These are phyloP conservation scores for Xylaria intraflava DNA, from an alignment of 495 filamentous ascomycete species.

Conservation along the genomic window DNA sequence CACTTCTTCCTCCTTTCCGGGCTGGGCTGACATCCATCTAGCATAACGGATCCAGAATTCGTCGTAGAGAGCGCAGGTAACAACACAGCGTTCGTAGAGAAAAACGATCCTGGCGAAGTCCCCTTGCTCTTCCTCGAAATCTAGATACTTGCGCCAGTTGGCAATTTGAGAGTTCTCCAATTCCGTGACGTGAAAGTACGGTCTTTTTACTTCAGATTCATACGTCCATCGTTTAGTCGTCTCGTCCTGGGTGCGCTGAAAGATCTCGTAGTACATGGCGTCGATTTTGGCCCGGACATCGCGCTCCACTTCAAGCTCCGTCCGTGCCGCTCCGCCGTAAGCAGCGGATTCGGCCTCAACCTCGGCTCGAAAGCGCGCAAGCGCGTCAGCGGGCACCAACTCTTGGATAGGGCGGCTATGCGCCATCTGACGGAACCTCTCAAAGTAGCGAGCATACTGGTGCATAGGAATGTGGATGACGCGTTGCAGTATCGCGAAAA, in stretches of 20 bases:
- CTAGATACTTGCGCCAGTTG: conserved; percentile 97
- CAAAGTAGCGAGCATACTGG: conserved; percentile 92
- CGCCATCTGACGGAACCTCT: conserved; percentile 76
- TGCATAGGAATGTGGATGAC: conserved; percentile 94
- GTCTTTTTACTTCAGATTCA: conserved; percentile 90
- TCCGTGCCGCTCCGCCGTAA: conserved; percentile 37
- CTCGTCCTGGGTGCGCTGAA: conserved; percentile 77
- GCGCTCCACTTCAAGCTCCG: conserved; percentile 76
- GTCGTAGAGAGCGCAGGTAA: conserved; percentile 89
- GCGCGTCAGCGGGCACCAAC: conserved; percentile 59
- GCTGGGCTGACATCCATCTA: conserved; percentile 88
- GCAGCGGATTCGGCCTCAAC: conserved; percentile 51
- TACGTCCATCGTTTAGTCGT: conserved; percentile 92
- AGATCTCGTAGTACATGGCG: conserved; percentile 70
- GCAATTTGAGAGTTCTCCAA: conserved; percentile 75
- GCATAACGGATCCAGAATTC: conserved; percentile 97
- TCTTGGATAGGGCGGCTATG: conserved; percentile 66
- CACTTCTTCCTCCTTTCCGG: conserved; percentile 80
- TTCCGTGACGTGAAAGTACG: conserved; percentile 95
- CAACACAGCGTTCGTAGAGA: conserved; percentile 88
- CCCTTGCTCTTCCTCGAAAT: conserved; percentile 87
- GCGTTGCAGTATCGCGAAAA: conserved; percentile 77
- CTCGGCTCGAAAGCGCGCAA: conserved; percentile 64
- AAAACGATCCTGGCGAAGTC: conserved; percentile 69
- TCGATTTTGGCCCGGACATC: conserved; percentile 76